Percentiles rank a stretch among this genome's conserved stretches.
Conservation (phyloP, 805 yeast species). For the Nakazawaea wickerhamii region DNA sequence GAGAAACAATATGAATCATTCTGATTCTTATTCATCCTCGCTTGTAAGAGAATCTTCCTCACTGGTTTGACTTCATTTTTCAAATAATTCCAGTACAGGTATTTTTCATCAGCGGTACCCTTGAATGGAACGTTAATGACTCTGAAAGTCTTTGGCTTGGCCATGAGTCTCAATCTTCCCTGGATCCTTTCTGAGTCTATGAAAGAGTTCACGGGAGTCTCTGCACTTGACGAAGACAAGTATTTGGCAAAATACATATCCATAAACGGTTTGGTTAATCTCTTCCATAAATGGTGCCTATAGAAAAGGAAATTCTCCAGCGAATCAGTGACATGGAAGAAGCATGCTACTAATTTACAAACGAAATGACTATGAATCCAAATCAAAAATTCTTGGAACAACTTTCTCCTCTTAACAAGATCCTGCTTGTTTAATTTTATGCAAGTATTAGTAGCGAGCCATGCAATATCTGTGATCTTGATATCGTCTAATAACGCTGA, state of each 20-base stretch:
- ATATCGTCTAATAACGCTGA: slow-evolving; percentile 30
- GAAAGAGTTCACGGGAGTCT: slow-evolving; percentile 14
- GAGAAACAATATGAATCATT: slow-evolving; percentile 25
- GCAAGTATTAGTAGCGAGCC: slow-evolving; percentile 41
- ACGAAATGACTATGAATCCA: slow-evolving; percentile 57
- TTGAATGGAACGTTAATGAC: slow-evolving; percentile 51
- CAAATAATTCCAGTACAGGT: slow-evolving; percentile 29
- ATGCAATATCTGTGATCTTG: slow-evolving; percentile 39
- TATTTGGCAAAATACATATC: slow-evolving; percentile 34
- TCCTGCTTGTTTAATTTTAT: slow-evolving; percentile 36
- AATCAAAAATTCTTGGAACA: slow-evolving; percentile 36
- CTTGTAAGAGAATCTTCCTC: slow-evolving; percentile 28
- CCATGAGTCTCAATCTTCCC: slow-evolving; percentile 48
- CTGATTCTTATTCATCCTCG: slow-evolving; percentile 21
- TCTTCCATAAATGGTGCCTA: slow-evolving; percentile 54
- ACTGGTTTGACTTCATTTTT: slow-evolving; percentile 40
- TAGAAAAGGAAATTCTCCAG: slow-evolving; percentile 43
- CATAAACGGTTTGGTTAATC: slow-evolving; percentile 36
- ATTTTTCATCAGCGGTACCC: slow-evolving; percentile 28
- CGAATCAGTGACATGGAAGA: slow-evolving; percentile 65
- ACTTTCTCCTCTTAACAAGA: slow-evolving; percentile 27
- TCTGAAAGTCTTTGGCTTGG: slow-evolving; percentile 57
- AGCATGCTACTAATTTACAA: slow-evolving; percentile 39
- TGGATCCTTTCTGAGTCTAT: slow-evolving; percentile 22
- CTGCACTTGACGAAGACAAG: slow-evolving; percentile 22